Percentiles rank a stretch among this genome's conserved stretches.
Conservation (phyloP, 208 protist genomes). For the Trypanosomatidae sp. region DNA sequence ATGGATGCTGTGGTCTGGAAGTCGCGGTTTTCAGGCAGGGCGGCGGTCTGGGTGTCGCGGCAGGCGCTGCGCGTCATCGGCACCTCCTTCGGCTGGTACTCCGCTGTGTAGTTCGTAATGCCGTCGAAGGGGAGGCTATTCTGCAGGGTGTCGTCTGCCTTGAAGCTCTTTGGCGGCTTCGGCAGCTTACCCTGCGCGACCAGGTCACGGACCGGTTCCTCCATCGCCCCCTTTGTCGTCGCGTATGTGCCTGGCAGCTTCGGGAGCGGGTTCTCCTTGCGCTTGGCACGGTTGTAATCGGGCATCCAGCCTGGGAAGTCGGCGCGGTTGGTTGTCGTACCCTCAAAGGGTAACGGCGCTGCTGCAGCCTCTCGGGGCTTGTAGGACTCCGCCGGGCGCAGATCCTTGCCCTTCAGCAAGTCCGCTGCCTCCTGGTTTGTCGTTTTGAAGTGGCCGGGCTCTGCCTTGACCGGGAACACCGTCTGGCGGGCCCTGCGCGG, state of each 20-base stretch:
- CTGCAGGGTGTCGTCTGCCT: slow-evolving; percentile 55
- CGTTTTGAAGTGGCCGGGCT: slow-evolving; percentile 87
- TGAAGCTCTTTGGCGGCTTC: slow-evolving; percentile 76
- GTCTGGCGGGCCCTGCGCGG: slow-evolving; percentile 35
- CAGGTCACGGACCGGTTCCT: slow-evolving; percentile 71
- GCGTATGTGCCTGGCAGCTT: slow-evolving; percentile 81
- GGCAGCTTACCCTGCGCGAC: slow-evolving; percentile 47
- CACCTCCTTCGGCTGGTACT: slow-evolving; percentile 86
- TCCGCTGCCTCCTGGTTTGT: slow-evolving; percentile 90
- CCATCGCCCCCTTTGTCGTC: slow-evolving; percentile 84
- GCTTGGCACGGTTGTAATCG: slow-evolving; percentile 59
- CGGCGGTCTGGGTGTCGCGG: slow-evolving; percentile 19
- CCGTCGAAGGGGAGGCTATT: slow-evolving; percentile 78
- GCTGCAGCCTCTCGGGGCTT: slow-evolving; percentile 64
- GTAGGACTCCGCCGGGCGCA: slow-evolving; percentile 85
- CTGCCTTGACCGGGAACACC: slow-evolving; percentile 75
- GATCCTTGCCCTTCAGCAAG: slow-evolving; percentile 63
- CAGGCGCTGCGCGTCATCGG: slow-evolving; percentile 35
- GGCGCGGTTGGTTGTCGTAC: slow-evolving; percentile 85
- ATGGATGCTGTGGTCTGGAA: slow-evolving; percentile 70
- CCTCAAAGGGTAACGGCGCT: slow-evolving; percentile 74
- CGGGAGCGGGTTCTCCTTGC: slow-evolving; percentile 72
- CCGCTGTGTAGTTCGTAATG: slow-evolving; percentile 85
- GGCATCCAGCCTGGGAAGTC: slow-evolving; percentile 89
- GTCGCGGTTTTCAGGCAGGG: slow-evolving; percentile 79